Base-by-base conservation (phyloP, 2,329 filamentous ascomycete species). In the Neofusicoccum ribis region DNA sequence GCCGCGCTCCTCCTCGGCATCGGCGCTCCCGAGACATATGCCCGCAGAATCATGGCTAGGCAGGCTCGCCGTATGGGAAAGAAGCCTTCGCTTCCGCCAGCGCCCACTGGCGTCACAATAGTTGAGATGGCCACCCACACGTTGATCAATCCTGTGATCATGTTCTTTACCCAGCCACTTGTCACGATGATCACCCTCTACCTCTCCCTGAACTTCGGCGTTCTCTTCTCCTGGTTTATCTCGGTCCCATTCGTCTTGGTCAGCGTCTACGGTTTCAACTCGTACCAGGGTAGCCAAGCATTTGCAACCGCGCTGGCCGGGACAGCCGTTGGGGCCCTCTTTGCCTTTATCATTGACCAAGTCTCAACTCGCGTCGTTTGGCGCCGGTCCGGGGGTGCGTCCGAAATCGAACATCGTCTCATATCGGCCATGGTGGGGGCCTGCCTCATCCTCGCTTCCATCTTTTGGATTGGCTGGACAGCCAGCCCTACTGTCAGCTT, bases 391-490 rank as follows among this genome's bases (percentile, higher is more conserved):
- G 65, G 23, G 51, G 59, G 34, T 58, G 63, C 50, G 17, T 62
- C 69, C 49, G 59, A 69, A 5, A 68, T 77, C 43, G 76, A 78
- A 63, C 71, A 75, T 50, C 72, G 74, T 9, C 70, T 78, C 27
- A 65, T 74, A 31, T 72, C 76, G 3, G 75, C 75, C 27, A 76
- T 78, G 70, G 59, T 76, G 36, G 76, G 76, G n/a, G 69, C 72
- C 17, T 51, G 73, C 43, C 58, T 74, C 47, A 68, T 76, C 14
- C 69, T 70, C 14, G 69, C 64, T 1, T 70, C 74, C 3, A 68
- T 78, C 1, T 78, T 78, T 67, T 78, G 76, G 73, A 70, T 78
- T 43, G 76, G 72, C 23, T 76, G 69, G 68, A 74, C 74, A 43
- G 74, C 73, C 7, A 67, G 67, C 17, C 74, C 75, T 1, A 70